Percentiles rank a stretch among this genome's conserved stretches.
These are phyloP conservation scores for Xylaria intraflava DNA, from an alignment of 495 filamentous ascomycete genomes.

Conservation along the genomic window DNA sequence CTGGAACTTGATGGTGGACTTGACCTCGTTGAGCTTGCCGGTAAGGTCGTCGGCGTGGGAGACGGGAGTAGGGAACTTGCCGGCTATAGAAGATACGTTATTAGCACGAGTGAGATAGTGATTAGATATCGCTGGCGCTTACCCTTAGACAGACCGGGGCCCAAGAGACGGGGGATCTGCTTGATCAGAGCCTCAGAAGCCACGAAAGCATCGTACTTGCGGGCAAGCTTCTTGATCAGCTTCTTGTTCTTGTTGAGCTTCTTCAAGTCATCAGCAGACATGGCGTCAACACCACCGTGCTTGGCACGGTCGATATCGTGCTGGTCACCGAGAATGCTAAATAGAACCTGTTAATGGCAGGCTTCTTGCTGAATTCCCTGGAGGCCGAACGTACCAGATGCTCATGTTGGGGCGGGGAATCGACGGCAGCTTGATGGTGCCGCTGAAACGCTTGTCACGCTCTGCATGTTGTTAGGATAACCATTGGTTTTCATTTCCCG, in stretches of 20 bases:
- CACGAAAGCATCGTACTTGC: slow-evolving; percentile 99
- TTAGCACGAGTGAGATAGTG: slow-evolving; percentile 7
- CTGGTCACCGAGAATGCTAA: slow-evolving; percentile 89
- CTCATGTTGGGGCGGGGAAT: slow-evolving; percentile 89
- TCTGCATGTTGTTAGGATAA: slow-evolving; percentile 35
- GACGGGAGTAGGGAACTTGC: slow-evolving; percentile 98
- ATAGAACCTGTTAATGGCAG: slow-evolving; percentile 31
- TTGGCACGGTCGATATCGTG: slow-evolving; percentile 99
- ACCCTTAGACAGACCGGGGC: slow-evolving; percentile 98
- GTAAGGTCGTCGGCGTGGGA: slow-evolving; percentile 89
- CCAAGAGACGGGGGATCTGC: slow-evolving; percentile 98
- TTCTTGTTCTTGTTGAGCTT: slow-evolving; percentile 99
- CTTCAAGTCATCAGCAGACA: slow-evolving; percentile 97
- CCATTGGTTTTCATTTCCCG: background rate
- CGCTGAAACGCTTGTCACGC: slow-evolving; percentile 99
- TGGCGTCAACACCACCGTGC: slow-evolving; percentile 93
- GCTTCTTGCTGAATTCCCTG: background rate
- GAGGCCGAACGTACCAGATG: slow-evolving; percentile 63
- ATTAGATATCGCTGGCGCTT: slow-evolving; percentile 26
- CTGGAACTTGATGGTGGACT: slow-evolving; percentile 99
- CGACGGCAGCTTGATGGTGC: slow-evolving; percentile 88
- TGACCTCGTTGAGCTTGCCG: slow-evolving; percentile 95
- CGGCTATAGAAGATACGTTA: slow-evolving; percentile 49
- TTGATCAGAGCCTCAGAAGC: slow-evolving; percentile 95
- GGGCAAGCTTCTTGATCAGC: slow-evolving; percentile 99